These are phyloP conservation scores for Puya raimondii DNA, from an alignment of 176 grass and related monocot species.

Conservation along the genomic window DNA sequence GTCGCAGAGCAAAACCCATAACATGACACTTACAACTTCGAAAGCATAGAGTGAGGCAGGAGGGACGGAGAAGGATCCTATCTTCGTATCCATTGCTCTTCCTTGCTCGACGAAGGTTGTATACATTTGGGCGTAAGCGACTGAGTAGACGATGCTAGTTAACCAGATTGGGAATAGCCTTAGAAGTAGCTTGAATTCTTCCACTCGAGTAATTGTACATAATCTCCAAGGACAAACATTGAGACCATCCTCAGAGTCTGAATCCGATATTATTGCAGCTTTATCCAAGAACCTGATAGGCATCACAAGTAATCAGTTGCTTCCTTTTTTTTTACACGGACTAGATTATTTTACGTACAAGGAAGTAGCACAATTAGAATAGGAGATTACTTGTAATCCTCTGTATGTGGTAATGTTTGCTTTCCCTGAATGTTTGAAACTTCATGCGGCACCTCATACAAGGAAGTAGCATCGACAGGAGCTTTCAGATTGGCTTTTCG, in stretches of 20 bases:
- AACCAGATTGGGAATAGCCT: constrained; percentile 49
- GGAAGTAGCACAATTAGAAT: not conserved
- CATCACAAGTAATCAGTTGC: not conserved
- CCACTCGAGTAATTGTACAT: constrained; percentile 78
- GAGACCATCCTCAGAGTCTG: constrained; percentile 27
- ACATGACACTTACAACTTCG: constrained; percentile 51
- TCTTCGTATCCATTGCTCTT: constrained; percentile 41
- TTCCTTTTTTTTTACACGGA: no score
- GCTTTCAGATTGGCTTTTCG: constrained; percentile 18
- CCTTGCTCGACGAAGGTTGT: constrained; percentile 79
- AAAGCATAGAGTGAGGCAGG: constrained; percentile 53
- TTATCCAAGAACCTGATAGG: constrained; percentile 52
- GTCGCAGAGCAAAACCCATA: constrained; percentile 48
- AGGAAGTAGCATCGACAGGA: constrained; percentile 22
- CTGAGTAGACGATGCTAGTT: constrained; percentile 45
- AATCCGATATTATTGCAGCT: constrained; percentile 43
- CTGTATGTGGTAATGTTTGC: constrained; percentile 34
- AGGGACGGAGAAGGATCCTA: constrained; percentile 41
- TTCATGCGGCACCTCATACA: constrained; percentile 45
- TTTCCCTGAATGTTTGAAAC: constrained; percentile 15
- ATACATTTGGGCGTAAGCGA: constrained; percentile 59
- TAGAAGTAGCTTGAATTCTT: constrained; percentile 66
- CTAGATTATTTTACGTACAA: not conserved
- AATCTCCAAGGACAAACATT: constrained; percentile 27
- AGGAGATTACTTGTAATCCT: constrained; percentile 27